Evolutionary conservation across 371 early-diverging fungal genomes (phyloP).

Genomic region (Mortierella sp.): DNA sequence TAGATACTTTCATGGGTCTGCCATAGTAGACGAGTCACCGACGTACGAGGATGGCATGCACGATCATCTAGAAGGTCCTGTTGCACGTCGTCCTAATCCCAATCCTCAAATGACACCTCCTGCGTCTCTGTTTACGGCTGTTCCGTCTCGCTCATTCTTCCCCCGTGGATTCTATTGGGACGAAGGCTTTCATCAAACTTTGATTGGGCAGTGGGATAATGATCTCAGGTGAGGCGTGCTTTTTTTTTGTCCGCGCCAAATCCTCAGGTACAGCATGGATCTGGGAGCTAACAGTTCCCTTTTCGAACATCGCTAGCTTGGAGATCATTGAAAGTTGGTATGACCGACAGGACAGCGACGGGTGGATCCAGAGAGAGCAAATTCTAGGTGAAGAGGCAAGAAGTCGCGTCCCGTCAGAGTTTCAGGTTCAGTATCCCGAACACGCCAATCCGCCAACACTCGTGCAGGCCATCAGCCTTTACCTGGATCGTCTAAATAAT

Average conservation of each 20-base stretch:
- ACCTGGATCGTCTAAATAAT: slow-evolving; percentile 60
- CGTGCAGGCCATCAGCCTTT: slow-evolving; percentile 74
- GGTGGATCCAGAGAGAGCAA: slow-evolving; percentile 96
- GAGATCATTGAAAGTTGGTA: slow-evolving; percentile 89
- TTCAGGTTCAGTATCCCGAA: slow-evolving; percentile 93
- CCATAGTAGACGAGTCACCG: slow-evolving; percentile 58
- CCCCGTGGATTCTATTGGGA: slow-evolving; percentile 98
- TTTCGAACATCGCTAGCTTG: slow-evolving; percentile 55
- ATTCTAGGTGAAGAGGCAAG: slow-evolving; percentile 95
- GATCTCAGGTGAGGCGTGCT: slow-evolving; percentile 67
- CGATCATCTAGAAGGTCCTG: slow-evolving; percentile 60
- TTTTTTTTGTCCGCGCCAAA: not conserved
- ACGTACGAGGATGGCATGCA: slow-evolving; percentile 65
- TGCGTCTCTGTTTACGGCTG: slow-evolving; percentile 80
- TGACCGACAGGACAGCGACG: slow-evolving; percentile 81
- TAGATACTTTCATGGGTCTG: slow-evolving; percentile 60
- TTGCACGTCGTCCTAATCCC: slow-evolving; percentile 51
- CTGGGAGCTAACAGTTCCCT: not conserved
- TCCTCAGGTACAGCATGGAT: not conserved
- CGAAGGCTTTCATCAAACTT: slow-evolving; percentile 93
- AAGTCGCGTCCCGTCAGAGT: slow-evolving; percentile 88
- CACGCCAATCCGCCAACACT: slow-evolving; percentile 96
- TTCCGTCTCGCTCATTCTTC: slow-evolving; percentile 94
- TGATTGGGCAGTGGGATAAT: slow-evolving; percentile 91
- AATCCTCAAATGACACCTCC: slow-evolving; percentile 73